phyloP scores from a whole-genome alignment of 805 yeast genomes.

The Ogataea zsoltii region DNA sequence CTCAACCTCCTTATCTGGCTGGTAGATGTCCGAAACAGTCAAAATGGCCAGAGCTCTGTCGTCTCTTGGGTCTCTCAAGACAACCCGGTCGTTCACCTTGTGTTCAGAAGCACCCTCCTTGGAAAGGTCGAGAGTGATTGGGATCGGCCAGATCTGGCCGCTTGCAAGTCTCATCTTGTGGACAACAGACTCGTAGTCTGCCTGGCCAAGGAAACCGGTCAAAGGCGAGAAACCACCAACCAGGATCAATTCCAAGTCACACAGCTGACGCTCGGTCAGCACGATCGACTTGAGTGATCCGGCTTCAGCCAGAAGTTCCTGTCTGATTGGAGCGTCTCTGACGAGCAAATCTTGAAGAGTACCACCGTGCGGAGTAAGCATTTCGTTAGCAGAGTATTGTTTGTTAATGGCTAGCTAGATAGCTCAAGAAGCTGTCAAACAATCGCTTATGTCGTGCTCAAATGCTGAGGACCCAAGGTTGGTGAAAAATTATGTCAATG shows the following conservation, averaged over 20 bases:
- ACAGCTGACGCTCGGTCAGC: constrained; percentile 83
- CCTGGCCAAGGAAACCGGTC: constrained; percentile 63
- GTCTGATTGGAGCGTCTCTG: constrained; percentile 69
- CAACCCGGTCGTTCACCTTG: constrained; percentile 60
- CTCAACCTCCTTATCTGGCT: constrained; percentile 77
- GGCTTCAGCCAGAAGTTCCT: constrained; percentile 59
- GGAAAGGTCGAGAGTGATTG: constrained; percentile 82
- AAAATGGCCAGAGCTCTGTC: constrained; percentile 77
- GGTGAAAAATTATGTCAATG: constrained; percentile 4
- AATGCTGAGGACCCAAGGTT: too few relatives aligned
- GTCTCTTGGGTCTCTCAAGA: constrained; percentile 79
- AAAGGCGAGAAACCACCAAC: constrained; percentile 94
- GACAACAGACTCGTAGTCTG: constrained; percentile 70
- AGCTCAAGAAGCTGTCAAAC: background rate
- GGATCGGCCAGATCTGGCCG: constrained; percentile 89
- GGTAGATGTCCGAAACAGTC: constrained; percentile 75
- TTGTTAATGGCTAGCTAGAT: background rate
- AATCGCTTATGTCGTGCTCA: too few relatives aligned
- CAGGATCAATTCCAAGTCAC: constrained; percentile 88
- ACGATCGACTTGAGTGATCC: constrained; percentile 46
- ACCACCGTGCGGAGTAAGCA: constrained; percentile 94
- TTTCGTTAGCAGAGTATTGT: constrained; percentile 23
- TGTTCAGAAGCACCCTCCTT: constrained; percentile 47
- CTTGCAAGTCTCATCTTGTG: constrained; percentile 65
- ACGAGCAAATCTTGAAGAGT: constrained; percentile 78